phyloP scores from a whole-genome alignment of 2,329 filamentous ascomycete genomes.

The Hirsutella rhossiliensis region DNA sequence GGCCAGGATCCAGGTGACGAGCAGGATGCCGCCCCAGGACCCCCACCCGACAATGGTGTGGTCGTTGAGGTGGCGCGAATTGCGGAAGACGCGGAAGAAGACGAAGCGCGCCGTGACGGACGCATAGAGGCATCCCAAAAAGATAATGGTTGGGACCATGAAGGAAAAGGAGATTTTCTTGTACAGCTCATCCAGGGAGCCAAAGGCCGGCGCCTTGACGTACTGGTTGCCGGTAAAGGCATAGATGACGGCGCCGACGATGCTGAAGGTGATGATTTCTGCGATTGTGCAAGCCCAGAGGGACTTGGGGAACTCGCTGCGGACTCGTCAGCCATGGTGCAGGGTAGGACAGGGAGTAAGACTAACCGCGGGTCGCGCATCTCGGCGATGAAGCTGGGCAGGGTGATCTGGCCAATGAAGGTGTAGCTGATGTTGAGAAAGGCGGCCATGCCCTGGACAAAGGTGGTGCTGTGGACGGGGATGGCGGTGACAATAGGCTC shows the following conservation, averaged over 20 bases:
- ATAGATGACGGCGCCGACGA: conserved; percentile 73
- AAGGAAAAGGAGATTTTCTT: conserved; percentile 88
- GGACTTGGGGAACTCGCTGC: conserved; percentile 79
- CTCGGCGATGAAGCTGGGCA: conserved; percentile 90
- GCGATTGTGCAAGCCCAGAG: conserved; percentile 83
- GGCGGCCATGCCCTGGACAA: conserved; percentile 71
- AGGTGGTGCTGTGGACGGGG: conserved; percentile 60
- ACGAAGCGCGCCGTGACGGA: conserved; percentile 83
- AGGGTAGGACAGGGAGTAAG: too few relatives aligned
- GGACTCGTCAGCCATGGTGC: conserved; percentile 13
- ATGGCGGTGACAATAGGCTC: conserved; percentile 56
- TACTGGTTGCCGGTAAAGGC: conserved; percentile 85
- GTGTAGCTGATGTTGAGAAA: conserved; percentile 96
- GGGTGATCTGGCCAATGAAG: conserved; percentile 89
- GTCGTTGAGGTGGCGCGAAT: conserved; percentile 64
- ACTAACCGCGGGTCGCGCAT: conserved; percentile 55
- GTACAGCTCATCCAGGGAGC: conserved; percentile 64
- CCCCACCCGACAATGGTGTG: conserved; percentile 77
- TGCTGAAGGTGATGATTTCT: conserved; percentile 74
- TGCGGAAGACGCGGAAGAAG: conserved; percentile 79
- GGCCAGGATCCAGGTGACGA: conserved; percentile 65
- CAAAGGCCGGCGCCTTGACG: conserved; percentile 78
- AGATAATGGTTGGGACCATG: conserved; percentile 91
- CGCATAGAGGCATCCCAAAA: conserved; percentile 81
- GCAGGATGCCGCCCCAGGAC: conserved; percentile 63